Base-by-base conservation (phyloP, 208 protist species). In the Kentomonas sorsogonicus region DNA sequence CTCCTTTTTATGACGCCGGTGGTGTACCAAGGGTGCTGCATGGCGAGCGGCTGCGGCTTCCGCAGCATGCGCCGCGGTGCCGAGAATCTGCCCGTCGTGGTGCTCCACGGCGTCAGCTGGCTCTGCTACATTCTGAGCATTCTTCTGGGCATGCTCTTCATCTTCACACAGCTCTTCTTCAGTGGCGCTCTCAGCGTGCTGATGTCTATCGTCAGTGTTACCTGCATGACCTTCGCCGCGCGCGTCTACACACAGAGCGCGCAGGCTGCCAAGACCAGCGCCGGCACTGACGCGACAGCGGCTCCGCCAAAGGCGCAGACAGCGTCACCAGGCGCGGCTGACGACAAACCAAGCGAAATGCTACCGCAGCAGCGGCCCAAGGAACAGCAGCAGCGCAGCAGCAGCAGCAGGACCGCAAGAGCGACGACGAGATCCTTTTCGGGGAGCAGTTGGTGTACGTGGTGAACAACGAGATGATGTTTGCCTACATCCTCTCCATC, bases 381-480 rank as follows among this genome's bases (percentile, higher is more conserved):
- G n/a, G n/a, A n/a, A n/a, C n/a, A n/a, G n/a, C n/a, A n/a, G n/a
- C n/a, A n/a, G n/a, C 36, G 11, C 11, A 40, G 36, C 36, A 9
- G 11, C 36, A 3, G 15, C 22, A 40, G 2, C 29, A 40, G 20
- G 20, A 30, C 3, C 26, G 40, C 38, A 18, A 45, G 20, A 16
- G 25, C 16, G 48, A 53, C 41, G 57, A 58, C 45, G 53, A 69
- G 29, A 51, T 62, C 16, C 53, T 48, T 26, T 50, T 58, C 11
- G 50, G 51, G 11, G 55, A 53, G 13, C 66, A 63, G 18, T n/a
- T 56, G 39, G 38, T 25, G 11, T 40, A 34, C 39, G 34, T 90
- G 38, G 53, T 88, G 30, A 93, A 88, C 58, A 71, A 75, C 53
- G 67, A 69, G 47, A 66, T 93, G 55, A 74, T 87, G 53, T 16